Evolutionary conservation across 2,329 filamentous ascomycete genomes (phyloP).

Genomic region (Parafenestella ontariensis): DNA sequence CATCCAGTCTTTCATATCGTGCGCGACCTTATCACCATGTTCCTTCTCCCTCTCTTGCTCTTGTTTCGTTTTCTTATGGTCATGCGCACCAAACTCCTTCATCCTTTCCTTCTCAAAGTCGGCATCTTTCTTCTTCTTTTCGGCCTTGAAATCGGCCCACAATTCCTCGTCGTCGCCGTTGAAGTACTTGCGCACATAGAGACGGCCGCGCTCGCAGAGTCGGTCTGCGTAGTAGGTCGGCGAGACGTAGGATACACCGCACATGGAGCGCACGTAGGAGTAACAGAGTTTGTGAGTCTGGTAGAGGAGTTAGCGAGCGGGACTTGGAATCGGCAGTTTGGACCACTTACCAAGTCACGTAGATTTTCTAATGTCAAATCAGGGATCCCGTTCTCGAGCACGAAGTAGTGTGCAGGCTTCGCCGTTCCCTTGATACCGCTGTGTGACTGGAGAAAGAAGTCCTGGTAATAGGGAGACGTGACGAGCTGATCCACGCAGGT

Average conservation of each 20-base stretch:
- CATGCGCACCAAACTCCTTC: too few relatives aligned
- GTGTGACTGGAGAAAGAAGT: conserved; percentile 49
- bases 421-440: conserved; percentile 38
- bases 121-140: too few relatives aligned
- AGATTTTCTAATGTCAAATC: not conserved
- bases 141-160: too few relatives aligned
- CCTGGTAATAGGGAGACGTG: conserved; percentile 33
- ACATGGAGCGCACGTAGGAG: conserved; percentile 40
- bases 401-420: conserved; percentile 38
- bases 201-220: conserved; percentile 48
- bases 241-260: conserved; percentile 43
- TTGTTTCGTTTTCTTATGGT: too few relatives aligned
- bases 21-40: too few relatives aligned
- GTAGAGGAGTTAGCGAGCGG: not conserved
- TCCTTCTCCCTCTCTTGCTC: too few relatives aligned
- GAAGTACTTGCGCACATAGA: not conserved
- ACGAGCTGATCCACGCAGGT: conserved; percentile 39
- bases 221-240: conserved; percentile 51
- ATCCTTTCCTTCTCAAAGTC: too few relatives aligned
- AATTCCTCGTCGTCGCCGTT: not conserved
- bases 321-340: too few relatives aligned
- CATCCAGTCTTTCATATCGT: too few relatives aligned
- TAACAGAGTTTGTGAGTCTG: conserved; percentile 34
- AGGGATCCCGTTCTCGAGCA: not conserved
- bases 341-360: not conserved